Conservation (phyloP, 805 yeast genomes). For the Wickerhamiella sergipiensis region DNA sequence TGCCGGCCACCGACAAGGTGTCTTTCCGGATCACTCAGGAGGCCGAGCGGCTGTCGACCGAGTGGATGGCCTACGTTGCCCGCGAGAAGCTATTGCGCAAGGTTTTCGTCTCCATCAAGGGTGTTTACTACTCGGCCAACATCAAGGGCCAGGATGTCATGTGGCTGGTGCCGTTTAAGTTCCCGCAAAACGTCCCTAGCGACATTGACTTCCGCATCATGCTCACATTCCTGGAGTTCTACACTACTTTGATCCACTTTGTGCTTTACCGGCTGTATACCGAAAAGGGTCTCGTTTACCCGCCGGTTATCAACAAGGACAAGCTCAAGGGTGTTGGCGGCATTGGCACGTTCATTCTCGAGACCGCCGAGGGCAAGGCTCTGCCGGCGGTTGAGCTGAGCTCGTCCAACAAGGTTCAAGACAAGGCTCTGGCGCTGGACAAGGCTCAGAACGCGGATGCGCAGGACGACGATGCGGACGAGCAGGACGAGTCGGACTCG, state of each 20-base stretch:
- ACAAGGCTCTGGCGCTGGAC: slow-evolving; percentile 29
- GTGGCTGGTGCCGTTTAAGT: slow-evolving; percentile 96
- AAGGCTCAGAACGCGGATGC: slow-evolving; percentile 28
- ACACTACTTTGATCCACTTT: slow-evolving; percentile 82
- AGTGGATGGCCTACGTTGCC: slow-evolving; percentile 91
- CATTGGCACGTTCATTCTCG: slow-evolving; percentile 66
- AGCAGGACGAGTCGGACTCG: slow-evolving; percentile 13
- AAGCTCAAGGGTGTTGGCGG: slow-evolving; percentile 85
- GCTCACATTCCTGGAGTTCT: slow-evolving; percentile 93
- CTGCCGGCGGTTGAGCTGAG: slow-evolving; percentile 22
- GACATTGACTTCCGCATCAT: slow-evolving; percentile 94
- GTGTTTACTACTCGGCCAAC: slow-evolving; percentile 86
- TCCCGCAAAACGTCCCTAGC: slow-evolving; percentile 87
- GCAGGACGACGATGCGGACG: slow-evolving; percentile 23
- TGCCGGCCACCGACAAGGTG: slow-evolving; percentile 86
- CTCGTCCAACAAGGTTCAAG: slow-evolving; percentile 35
- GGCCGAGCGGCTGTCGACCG: slow-evolving; percentile 76
- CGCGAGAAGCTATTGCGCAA: slow-evolving; percentile 69
- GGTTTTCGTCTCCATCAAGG: slow-evolving; percentile 92
- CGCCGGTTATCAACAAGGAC: slow-evolving; percentile 66
- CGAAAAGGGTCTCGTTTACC: slow-evolving; percentile 76
- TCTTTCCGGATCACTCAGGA: slow-evolving; percentile 71
- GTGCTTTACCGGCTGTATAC: slow-evolving; percentile 74
- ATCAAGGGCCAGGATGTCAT: slow-evolving; percentile 84
- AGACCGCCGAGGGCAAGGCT: slow-evolving; percentile 20